Percentiles rank a stretch among this genome's conserved stretches.
phyloP scores from a whole-genome alignment of 345 rosid species.

The Citrus reticulata region DNA sequence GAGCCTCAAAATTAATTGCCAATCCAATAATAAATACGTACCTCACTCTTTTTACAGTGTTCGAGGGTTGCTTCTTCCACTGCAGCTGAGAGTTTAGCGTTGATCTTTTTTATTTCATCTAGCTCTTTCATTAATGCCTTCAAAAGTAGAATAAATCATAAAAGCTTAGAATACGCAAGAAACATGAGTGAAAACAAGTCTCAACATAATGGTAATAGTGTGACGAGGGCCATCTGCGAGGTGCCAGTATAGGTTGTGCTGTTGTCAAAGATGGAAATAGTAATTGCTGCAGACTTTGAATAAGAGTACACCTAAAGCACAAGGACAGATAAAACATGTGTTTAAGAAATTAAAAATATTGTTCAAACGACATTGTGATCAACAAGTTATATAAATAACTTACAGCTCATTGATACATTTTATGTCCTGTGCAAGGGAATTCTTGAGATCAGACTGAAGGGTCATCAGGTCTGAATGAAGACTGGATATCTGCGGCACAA shows the following conservation, averaged over 20 bases:
- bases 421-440: slow-evolving; percentile 85
- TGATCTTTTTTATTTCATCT: slow-evolving; percentile 92
- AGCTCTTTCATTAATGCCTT: slow-evolving; percentile 90
- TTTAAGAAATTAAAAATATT: not conserved
- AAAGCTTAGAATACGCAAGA: slow-evolving; percentile 8
- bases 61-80: slow-evolving; percentile 91
- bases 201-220: not conserved
- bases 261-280: slow-evolving; percentile 95
- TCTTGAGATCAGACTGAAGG: slow-evolving; percentile 87
- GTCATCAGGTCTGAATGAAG: slow-evolving; percentile 72
- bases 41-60: slow-evolving; percentile 90
- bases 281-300: slow-evolving; percentile 82
- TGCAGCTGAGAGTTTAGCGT: slow-evolving; percentile 75
- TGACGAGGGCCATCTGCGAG: slow-evolving; percentile 44
- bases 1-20: not conserved
- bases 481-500: slow-evolving; percentile 78
- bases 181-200: not conserved
- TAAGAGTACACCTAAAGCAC: slow-evolving; percentile 62
- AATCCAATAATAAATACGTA: not conserved
- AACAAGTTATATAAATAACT: slow-evolving; percentile 26
- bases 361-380: not conserved
- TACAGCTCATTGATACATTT: slow-evolving; percentile 90
- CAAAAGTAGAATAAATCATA: slow-evolving; percentile 2
- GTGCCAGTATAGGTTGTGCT: slow-evolving; percentile 86
- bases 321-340: not conserved